Evolutionary conservation across 495 filamentous ascomycete species (phyloP), one percentile per base, ranked within the genome.

Genomic region (Penicillium angulare): DNA sequence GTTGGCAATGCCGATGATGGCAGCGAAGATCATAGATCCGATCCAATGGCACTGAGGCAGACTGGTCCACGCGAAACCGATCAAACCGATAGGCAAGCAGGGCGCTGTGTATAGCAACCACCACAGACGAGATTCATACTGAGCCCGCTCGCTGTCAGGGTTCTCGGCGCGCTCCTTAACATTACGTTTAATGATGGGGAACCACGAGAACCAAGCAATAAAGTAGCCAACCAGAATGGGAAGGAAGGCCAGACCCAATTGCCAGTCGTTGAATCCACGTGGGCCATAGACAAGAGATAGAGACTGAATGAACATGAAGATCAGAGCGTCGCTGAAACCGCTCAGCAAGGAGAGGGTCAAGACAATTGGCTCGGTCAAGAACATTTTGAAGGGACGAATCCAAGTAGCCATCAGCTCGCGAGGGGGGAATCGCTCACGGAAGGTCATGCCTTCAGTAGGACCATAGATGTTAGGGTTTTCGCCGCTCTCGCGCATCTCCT

Each of bases 251-350:
- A 85, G 65, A 39, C 82, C 82, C 35, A 76, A 57, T 10, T 69
- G 59, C 43, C 79, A 63, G 22, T 69, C 66, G 51, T 64, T 66
- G 61, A 85, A 86, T 27, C 67, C 65, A 75, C 79, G 86, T 56
- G 85, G 81, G 8, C 67, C 60, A 50, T 83, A 86, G 3, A 86
- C 81, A 10, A 82, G 71, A 9, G 64, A 45, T 52, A 83, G 82
- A 10, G 78, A 82, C 53, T 86, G 79, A 33, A 86, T 71, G 68
- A 86, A 86, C 76, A 83, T 86, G 67, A 85, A 86, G 56, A 84
- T 81, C 41, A 84, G 66, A 21, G 79, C 79, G 46, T 84, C 81
- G 43, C 78, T 82, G 74, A 84, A 83, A 38, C 81, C 81, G 51
- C 75, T 79, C n/a, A 84, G 55, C 5, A 82, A 60, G 20, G 81